phyloP scores from a whole-genome alignment of 148 eudicot genomes.

The Limonium bicolor region DNA sequence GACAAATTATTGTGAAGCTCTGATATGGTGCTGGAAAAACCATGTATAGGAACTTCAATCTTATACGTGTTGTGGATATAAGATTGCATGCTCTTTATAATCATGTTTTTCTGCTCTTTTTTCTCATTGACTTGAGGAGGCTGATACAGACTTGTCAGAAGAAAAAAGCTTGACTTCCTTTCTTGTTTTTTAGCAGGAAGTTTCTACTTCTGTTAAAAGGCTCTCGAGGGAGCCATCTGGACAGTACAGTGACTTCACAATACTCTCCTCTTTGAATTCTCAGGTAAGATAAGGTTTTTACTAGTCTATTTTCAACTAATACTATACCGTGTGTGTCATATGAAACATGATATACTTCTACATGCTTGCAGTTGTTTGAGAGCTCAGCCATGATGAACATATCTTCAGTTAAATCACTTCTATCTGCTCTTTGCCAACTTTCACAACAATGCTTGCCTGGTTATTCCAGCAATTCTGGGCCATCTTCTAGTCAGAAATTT shows the following conservation, averaged over 20 bases:
- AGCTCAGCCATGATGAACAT: constrained; percentile 85
- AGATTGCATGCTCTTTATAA: no score
- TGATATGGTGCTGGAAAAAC: no score
- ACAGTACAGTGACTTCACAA: constrained; percentile 72
- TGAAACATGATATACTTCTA: no score
- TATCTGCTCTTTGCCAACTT: constrained; percentile 79
- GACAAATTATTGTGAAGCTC: no score
- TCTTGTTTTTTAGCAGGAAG: constrained; percentile 58
- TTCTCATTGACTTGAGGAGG: no score
- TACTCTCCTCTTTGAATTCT: constrained; percentile 89
- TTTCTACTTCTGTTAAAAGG: constrained; percentile 55
- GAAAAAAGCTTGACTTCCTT: no score
- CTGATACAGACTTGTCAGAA: no score
- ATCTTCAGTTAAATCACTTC: constrained; percentile 91
- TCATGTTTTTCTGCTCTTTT: no score
- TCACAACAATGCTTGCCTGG: constrained; percentile 73
- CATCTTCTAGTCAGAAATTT: constrained; percentile 56
- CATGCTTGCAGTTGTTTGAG: constrained; percentile 63
- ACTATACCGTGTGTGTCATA: no score
- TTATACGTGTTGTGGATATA: no score
- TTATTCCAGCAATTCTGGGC: constrained; percentile 38
- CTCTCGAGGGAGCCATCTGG: constrained; percentile 83
- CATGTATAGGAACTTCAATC: no score
- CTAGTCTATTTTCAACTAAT: not conserved
- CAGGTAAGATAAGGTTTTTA: constrained; percentile 31